Conservation (phyloP, 2,329 filamentous ascomycete species). For the Aspergillus felis region DNA sequence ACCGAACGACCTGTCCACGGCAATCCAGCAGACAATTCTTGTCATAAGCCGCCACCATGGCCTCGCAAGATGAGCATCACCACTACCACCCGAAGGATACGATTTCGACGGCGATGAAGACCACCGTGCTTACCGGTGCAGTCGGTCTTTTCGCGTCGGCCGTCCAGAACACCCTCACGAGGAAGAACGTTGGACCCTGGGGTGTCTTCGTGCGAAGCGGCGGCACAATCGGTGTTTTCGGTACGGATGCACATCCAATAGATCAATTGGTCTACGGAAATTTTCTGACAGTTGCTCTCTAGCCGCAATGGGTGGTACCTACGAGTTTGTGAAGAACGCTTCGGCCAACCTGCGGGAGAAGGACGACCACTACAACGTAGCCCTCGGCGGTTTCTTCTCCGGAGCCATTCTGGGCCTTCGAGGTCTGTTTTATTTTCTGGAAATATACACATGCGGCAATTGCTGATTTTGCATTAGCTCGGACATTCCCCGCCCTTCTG, state of each 20-base stretch:
- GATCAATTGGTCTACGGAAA: neutral
- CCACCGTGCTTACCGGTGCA: constrained; percentile 60
- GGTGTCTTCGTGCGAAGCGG: constrained; percentile 78
- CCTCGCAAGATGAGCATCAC: constrained; percentile 44
- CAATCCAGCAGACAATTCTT: constrained; percentile 21
- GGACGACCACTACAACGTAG: constrained; percentile 72
- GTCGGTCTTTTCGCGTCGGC: constrained; percentile 70
- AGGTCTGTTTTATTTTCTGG: constrained; percentile 50
- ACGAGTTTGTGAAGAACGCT: constrained; percentile 71
- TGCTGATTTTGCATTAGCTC: constrained; percentile 38
- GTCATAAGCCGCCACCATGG: constrained; percentile 43
- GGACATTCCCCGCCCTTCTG: constrained; percentile 66
- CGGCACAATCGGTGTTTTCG: constrained; percentile 64
- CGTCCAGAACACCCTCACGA: constrained; percentile 81
- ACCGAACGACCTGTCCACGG: constrained; percentile 19
- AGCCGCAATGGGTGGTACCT: constrained; percentile 72
- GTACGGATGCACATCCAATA: constrained; percentile 42
- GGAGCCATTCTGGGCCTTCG: constrained; percentile 69
- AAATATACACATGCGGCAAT: constrained; percentile 9
- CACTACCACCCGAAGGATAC: constrained; percentile 72
- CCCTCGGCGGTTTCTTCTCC: constrained; percentile 70
- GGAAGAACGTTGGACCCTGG: constrained; percentile 74
- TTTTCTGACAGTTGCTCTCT: constrained; percentile 14
- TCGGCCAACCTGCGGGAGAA: constrained; percentile 81
- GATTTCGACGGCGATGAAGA: constrained; percentile 62